These are phyloP conservation scores for Rhinocladiella similis DNA, from an alignment of 2,329 filamentous ascomycete genomes.

Conservation along the genomic window DNA sequence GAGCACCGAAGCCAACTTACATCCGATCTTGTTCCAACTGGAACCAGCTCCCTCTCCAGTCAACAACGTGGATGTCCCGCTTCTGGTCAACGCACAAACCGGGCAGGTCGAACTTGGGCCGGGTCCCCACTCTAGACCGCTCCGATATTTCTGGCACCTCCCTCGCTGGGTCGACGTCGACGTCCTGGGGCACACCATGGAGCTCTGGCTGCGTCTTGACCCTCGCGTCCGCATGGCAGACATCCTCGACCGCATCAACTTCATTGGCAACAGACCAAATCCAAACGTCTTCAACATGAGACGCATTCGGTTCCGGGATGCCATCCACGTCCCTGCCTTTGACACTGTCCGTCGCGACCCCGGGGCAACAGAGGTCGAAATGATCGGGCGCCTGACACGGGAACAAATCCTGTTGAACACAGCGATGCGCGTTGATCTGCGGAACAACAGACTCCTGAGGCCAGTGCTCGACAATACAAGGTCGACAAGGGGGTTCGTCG, in stretches of 20 bases:
- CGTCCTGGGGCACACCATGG: constrained; percentile 21
- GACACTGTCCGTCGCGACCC: constrained; percentile 3
- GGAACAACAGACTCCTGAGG: constrained; percentile 16
- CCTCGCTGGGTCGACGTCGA: constrained; percentile 20
- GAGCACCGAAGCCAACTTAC: constrained; percentile 12
- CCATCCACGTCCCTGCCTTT: constrained; percentile 3
- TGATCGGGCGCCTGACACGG: constrained; percentile 8
- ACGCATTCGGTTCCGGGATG: constrained; percentile 12
- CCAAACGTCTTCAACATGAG: constrained; percentile 18
- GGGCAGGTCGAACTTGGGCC: constrained; percentile 1
- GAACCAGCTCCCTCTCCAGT: constrained; percentile 11
- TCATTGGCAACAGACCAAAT: neutral
- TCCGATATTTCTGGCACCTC: constrained; percentile 23
- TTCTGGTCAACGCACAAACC: constrained; percentile 10
- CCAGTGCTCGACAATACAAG: constrained; percentile 11
- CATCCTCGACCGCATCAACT: constrained; percentile 23
- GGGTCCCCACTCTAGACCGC: neutral
- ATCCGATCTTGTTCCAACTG: constrained; percentile 21
- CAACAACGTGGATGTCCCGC: constrained; percentile 3
- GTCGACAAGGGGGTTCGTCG: constrained; percentile 6
- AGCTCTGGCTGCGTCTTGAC: constrained; percentile 24
- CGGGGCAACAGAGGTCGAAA: constrained; percentile 10
- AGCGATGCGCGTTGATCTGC: constrained; percentile 20
- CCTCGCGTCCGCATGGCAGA: constrained; percentile 17
- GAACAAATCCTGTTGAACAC: constrained; percentile 25